Conservation (phyloP, 2,329 filamentous ascomycete genomes). For the Coniochaeta sp. region DNA sequence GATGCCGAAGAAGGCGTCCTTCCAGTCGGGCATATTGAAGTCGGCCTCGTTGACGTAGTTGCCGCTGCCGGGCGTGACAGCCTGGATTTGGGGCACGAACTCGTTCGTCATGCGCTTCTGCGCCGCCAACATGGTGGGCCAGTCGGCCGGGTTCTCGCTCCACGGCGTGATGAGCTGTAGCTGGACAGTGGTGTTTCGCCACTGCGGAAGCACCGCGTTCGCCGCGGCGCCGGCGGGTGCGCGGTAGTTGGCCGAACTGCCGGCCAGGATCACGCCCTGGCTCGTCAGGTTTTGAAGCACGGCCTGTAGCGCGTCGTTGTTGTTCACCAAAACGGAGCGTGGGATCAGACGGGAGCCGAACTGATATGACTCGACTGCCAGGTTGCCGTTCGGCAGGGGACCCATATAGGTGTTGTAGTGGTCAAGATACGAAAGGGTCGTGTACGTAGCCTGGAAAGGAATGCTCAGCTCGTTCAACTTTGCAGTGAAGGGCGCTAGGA, state of each 20-base stretch:
- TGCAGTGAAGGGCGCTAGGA: conserved; percentile 24
- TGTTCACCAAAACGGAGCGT: conserved; percentile 20
- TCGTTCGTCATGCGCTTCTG: conserved; percentile 23
- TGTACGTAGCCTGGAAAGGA: conserved; percentile 14
- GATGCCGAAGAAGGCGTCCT: not conserved
- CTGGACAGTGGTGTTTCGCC: conserved; percentile 26
- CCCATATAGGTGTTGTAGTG: conserved; percentile 28
- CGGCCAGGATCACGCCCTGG: conserved; percentile 22
- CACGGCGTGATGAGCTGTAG: conserved; percentile 21
- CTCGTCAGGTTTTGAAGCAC: conserved; percentile 22
- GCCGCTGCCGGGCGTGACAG: conserved; percentile 12
- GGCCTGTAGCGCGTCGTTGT: conserved; percentile 20
- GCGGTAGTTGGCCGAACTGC: conserved; percentile 21
- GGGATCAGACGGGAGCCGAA: conserved; percentile 30
- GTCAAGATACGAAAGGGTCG: conserved; percentile 22
- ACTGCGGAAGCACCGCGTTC: conserved; percentile 30
- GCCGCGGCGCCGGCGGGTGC: conserved; percentile 18
- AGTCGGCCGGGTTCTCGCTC: conserved; percentile 14
- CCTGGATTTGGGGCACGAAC: conserved; percentile 20
- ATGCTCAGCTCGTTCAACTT: conserved; percentile 18
- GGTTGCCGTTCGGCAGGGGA: conserved; percentile 24
- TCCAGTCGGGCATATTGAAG: not conserved
- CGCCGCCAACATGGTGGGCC: conserved; percentile 16
- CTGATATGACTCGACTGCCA: conserved; percentile 24
- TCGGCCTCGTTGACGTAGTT: conserved; percentile 1